phyloP scores from a whole-genome alignment of 768 basidiomycete species.

The Rhodotorula sphaerocarpa region DNA sequence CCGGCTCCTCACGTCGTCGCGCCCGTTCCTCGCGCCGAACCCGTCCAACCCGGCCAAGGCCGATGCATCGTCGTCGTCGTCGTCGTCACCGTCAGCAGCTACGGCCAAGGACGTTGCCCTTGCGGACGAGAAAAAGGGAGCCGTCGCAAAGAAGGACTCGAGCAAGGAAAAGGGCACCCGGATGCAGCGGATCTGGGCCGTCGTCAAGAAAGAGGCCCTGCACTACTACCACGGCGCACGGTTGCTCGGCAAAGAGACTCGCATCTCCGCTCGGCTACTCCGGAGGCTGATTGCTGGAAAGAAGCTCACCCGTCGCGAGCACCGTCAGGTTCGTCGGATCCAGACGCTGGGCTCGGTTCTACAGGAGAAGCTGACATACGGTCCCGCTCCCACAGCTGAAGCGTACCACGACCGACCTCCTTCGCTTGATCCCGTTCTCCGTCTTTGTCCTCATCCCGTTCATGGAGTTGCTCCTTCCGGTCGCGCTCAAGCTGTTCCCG shows the following conservation, averaged over 20 bases:
- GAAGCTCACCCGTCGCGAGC: conserved; percentile 79
- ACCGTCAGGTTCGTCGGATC: conserved; percentile 67
- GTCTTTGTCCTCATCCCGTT: conserved; percentile 93
- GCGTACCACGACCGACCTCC: conserved; percentile 84
- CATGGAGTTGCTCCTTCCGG: conserved; percentile 93
- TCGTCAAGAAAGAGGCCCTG: conserved; percentile 85
- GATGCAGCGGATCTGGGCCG: conserved; percentile 66
- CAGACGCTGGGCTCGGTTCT: background rate
- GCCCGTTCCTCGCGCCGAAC: conserved; percentile 17
- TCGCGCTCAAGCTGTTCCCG: conserved; percentile 93
- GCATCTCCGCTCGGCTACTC: conserved; percentile 76
- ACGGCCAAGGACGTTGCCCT: conserved; percentile 13
- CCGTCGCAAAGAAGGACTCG: conserved; percentile 21
- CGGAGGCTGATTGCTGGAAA: conserved; percentile 90
- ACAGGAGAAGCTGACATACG: background rate
- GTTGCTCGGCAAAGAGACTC: conserved; percentile 84
- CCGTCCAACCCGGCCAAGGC: background rate
- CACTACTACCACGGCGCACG: conserved; percentile 98
- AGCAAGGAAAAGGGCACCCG: conserved; percentile 19
- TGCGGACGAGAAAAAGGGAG: conserved; percentile 10
- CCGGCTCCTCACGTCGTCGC: conserved; percentile 20
- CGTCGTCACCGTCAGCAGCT: background rate
- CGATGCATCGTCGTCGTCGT: background rate
- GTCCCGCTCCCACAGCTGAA: conserved; percentile 55
- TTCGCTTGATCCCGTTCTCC: conserved; percentile 88